phyloP scores from a whole-genome alignment of 75 land plant genomes.

The Sequoia sempervirens region DNA sequence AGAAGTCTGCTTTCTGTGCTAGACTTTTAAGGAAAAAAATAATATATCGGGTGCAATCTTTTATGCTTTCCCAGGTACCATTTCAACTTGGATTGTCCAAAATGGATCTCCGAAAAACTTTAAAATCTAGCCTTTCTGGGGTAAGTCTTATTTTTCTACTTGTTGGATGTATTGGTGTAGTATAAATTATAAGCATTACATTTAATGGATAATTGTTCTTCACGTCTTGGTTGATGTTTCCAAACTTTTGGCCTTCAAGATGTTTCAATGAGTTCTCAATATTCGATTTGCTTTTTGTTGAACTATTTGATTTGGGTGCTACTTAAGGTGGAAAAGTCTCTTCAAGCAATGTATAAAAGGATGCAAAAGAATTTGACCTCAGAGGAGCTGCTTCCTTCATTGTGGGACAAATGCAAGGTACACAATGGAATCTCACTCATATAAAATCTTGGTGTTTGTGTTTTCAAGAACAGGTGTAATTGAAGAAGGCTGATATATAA shows the following conservation, averaged over 20 bases:
- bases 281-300: not conserved
- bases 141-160: conserved; percentile 27
- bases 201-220: not conserved
- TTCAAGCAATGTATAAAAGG: conserved; percentile 72
- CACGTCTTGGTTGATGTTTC: not conserved
- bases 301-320: conserved; percentile 9
- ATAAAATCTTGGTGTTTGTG: not conserved
- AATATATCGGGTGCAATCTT: not conserved
- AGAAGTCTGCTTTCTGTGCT: not conserved
- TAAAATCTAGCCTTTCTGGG: conserved; percentile 89
- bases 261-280: not conserved
- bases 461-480: not conserved
- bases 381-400: conserved; percentile 90
- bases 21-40: not conserved
- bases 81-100: conserved; percentile 82
- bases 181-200: not conserved
- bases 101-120: conserved; percentile 71
- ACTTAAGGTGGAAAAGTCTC: conserved; percentile 82
- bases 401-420: conserved; percentile 99
- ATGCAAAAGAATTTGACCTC: conserved; percentile 91
- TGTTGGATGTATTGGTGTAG: not conserved
- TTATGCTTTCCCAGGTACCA: conserved; percentile 59
- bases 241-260: not conserved
- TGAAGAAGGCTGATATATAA: not conserved
- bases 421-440: not conserved